Conservation (phyloP, 164 flowering plant genomes). For the Sedum album region DNA sequence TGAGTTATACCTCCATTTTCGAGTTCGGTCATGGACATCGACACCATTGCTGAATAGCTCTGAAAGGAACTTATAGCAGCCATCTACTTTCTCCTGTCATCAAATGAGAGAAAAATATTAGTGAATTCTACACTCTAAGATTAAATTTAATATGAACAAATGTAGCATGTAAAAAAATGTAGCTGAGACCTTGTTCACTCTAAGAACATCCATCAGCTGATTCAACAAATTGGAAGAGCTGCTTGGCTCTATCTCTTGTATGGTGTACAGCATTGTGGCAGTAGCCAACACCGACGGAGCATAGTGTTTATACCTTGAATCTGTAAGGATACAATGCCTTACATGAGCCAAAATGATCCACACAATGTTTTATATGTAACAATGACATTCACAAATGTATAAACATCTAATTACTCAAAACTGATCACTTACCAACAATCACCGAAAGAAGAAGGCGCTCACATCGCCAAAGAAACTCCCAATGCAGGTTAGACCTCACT, state of each 20-base stretch:
- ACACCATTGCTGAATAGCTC: slow-evolving; percentile 23
- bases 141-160: not conserved
- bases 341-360: not conserved
- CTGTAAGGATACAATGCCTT: slow-evolving; percentile 17
- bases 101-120: not conserved
- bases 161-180: too few relatives aligned
- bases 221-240: slow-evolving; percentile 39
- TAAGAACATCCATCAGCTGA: slow-evolving; percentile 55
- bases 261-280: slow-evolving; percentile 61
- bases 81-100: slow-evolving; percentile 52
- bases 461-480: slow-evolving; percentile 39
- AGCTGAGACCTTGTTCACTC: slow-evolving; percentile 43
- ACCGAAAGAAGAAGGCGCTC: slow-evolving; percentile 39
- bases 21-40: slow-evolving; percentile 11
- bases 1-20: slow-evolving; percentile 36
- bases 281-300: slow-evolving; percentile 59
- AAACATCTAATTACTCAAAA: not conserved
- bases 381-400: not conserved
- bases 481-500: slow-evolving; percentile 24
- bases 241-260: slow-evolving; percentile 45
- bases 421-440: slow-evolving; percentile 29
- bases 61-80: slow-evolving; percentile 41
- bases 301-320: slow-evolving; percentile 20
- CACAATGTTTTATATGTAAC: too few relatives aligned
- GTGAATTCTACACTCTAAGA: not conserved